Percentiles rank a stretch among this genome's conserved stretches.
Evolutionary conservation across 805 yeast species (phyloP).

Genomic region (Nakazawaea laoshanensis): DNA sequence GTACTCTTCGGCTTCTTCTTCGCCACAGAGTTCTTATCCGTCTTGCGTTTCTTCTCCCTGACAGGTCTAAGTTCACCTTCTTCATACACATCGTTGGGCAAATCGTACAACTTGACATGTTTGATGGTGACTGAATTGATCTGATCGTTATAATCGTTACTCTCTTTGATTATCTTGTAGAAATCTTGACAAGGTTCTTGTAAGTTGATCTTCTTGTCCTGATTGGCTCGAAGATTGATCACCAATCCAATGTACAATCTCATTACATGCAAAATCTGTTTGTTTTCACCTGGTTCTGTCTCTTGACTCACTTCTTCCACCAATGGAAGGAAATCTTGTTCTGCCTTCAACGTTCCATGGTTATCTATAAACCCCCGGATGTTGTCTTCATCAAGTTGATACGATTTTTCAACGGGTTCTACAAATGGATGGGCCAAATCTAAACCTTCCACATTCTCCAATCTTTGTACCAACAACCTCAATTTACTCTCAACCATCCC

Average conservation of each 20-base stretch:
- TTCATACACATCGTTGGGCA: slow-evolving; percentile 77
- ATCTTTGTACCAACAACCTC: slow-evolving; percentile 71
- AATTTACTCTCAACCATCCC: slow-evolving; percentile 89
- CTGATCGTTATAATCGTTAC: slow-evolving; percentile 58
- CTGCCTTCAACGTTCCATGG: slow-evolving; percentile 56
- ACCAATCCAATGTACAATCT: slow-evolving; percentile 77
- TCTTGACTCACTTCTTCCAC: slow-evolving; percentile 22
- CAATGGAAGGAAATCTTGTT: slow-evolving; percentile 27
- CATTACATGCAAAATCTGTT: slow-evolving; percentile 46
- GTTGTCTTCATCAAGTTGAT: slow-evolving; percentile 33
- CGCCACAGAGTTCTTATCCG: slow-evolving; percentile 21
- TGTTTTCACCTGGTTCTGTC: slow-evolving; percentile 21
- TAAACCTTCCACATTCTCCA: slow-evolving; percentile 71
- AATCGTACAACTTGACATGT: slow-evolving; percentile 67
- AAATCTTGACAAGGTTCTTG: slow-evolving; percentile 89
- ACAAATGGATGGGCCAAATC: slow-evolving; percentile 86
- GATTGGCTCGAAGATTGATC: slow-evolving; percentile 39
- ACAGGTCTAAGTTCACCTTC: slow-evolving; percentile 75
- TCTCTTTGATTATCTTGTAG: slow-evolving; percentile 67
- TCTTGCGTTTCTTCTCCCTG: slow-evolving; percentile 43
- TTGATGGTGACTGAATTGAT: slow-evolving; percentile 55
- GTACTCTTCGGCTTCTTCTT: slow-evolving; percentile 22
- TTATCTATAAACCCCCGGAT: slow-evolving; percentile 48
- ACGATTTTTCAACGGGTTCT: slow-evolving; percentile 59
- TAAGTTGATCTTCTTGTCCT: slow-evolving; percentile 62